Conservation (phyloP, 139 green algal genomes). For the Spirogloea muscicola region DNA sequence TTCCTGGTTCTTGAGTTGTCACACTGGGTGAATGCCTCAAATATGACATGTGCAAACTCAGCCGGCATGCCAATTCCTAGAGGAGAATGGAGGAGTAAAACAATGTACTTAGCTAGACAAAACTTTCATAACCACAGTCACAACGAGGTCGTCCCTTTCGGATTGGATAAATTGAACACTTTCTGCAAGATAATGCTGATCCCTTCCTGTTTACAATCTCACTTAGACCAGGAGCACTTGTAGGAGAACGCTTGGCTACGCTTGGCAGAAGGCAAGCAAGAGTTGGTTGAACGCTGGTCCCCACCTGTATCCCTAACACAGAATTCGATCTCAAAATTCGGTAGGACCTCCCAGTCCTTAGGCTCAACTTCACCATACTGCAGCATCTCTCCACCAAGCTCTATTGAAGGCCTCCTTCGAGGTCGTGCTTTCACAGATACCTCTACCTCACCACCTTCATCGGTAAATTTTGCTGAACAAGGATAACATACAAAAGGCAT, state of each 20-base stretch:
- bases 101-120: not conserved
- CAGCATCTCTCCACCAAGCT: not conserved
- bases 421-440: conserved; percentile 12
- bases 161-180: conserved; percentile 1
- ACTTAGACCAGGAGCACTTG: not conserved
- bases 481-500: no score
- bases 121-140: not conserved
- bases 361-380: not conserved
- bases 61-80: conserved; percentile 33
- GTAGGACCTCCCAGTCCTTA: conserved; percentile 1
- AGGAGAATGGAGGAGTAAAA: not conserved
- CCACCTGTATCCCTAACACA: conserved; percentile 13
- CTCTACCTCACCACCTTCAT: conserved; percentile 37
- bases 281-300: not conserved
- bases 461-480: conserved; percentile 39
- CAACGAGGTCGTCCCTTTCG: not conserved
- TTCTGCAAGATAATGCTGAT: not conserved
- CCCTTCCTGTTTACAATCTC: not conserved
- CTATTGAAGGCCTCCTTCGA: not conserved
- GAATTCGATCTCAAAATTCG: conserved; percentile 16
- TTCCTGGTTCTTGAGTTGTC: conserved; percentile 32
- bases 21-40: conserved; percentile 42
- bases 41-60: conserved; percentile 22
- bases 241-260: no score
- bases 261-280: not conserved